These are phyloP conservation scores for Coccomyxa sp. DNA, from an alignment of 139 green algal genomes.

Conservation along the genomic window DNA sequence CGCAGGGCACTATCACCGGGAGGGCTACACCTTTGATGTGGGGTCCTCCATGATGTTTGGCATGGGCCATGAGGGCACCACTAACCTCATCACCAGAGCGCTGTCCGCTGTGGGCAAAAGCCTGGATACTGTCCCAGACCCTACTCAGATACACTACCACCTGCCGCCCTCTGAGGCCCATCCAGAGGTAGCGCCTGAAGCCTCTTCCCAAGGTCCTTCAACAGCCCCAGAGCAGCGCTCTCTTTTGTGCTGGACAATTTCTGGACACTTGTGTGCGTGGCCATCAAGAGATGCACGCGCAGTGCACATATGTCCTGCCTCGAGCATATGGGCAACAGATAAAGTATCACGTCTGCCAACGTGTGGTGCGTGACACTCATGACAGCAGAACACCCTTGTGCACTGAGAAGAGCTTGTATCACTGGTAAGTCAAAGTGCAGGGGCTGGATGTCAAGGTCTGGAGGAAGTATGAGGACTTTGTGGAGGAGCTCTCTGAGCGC, in stretches of 20 bases:
- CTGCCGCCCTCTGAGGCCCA: conserved; percentile 59
- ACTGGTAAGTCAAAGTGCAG: no score
- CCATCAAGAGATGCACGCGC: no score
- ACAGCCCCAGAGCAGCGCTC: no score
- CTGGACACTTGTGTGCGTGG: no score
- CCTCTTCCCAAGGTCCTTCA: no score
- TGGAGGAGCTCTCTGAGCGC: conserved; percentile 66
- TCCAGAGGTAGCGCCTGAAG: conserved; percentile 47
- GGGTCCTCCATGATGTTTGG: conserved; percentile 97
- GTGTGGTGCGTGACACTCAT: no score
- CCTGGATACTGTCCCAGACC: conserved; percentile 85
- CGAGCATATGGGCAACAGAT: no score
- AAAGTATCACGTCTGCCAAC: no score
- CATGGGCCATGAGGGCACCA: conserved; percentile 83
- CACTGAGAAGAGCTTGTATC: no score
- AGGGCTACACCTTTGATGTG: conserved; percentile 96
- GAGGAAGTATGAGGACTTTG: conserved; percentile 86
- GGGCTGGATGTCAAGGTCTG: conserved; percentile 80
- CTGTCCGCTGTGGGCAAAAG: conserved; percentile 77
- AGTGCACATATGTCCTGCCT: no score
- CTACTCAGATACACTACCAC: conserved; percentile 93
- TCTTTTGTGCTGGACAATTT: no score
- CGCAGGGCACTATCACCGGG: conserved; percentile 80
- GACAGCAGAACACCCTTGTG: no score
- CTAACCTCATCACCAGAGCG: conserved; percentile 93